Evolutionary conservation across 257 asterid genomes (phyloP), one percentile per base, ranked within the genome.

Genomic region (Petrea volubilis): DNA sequence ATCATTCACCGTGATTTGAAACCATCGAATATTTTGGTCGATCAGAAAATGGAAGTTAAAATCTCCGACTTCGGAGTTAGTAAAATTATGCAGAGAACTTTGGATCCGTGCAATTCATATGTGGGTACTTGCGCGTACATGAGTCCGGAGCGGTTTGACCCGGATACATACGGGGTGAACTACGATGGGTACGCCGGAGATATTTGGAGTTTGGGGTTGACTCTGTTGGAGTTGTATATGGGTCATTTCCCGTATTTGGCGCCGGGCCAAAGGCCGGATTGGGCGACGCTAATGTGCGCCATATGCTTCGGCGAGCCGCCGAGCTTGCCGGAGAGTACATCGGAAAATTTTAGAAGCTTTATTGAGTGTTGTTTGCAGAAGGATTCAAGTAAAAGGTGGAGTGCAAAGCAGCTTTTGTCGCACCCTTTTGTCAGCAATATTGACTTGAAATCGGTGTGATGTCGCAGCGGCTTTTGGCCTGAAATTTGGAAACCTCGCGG

Each of bases 71-170:
- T 93, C 53, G 98, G 98, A 6, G 98, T 91, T 2, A 91, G 96
- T 34, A 91, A 87, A 80, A 87, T 93, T 13, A 84, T 91, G 91
- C 84, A 87, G 67, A 60, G 97, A 33, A 84, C 91, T 0, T 41
- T 91, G 10, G 97, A 91, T 24, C 91, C 98, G 10, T 89, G 97
- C 83, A 85, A 86, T 63, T 91, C 98, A 0, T 93, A 89, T 70
- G 97, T 93, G 4, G 98, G 98, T 0, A 93, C 98, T 15, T 93
- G 97, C 72, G 97, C 97, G 0, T 93, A 93, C 74, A 93, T 93
- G 98, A 93, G 98, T 40, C 98, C 98, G 34, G 98, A 93, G 74
- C 81, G 97, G 38, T 93, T 93, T 51, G 97, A 93, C 74, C 97
- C 97, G 60, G 96, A 83, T 1, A 84, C 92, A 0, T 81, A 91